phyloP scores from a whole-genome alignment of 176 grass and related monocot genomes.

The Aegilops sharonensis region DNA sequence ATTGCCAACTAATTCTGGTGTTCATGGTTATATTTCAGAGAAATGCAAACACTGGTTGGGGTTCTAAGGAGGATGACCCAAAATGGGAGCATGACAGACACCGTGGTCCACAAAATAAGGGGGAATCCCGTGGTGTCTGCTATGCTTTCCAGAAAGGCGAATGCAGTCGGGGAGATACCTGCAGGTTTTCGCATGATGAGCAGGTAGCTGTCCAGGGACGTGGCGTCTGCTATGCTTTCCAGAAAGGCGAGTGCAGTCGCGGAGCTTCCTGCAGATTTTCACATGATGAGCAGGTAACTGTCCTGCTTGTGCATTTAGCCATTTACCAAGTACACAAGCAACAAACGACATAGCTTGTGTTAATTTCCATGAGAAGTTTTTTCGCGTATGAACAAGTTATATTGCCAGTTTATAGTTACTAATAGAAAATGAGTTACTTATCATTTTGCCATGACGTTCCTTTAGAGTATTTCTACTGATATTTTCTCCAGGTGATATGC shows the following conservation, averaged over 20 bases:
- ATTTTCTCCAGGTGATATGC: too few relatives aligned
- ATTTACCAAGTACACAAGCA: too few relatives aligned
- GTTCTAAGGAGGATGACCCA: conserved; percentile 69
- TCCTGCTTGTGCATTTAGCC: neutral
- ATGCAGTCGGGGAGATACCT: conserved; percentile 78
- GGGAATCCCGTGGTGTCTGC: conserved; percentile 65
- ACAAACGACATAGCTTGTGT: too few relatives aligned
- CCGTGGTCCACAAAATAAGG: conserved; percentile 43
- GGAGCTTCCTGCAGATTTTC: conserved; percentile 92
- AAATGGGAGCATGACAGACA: conserved; percentile 68
- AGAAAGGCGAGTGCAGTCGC: conserved; percentile 88
- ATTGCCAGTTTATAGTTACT: too few relatives aligned
- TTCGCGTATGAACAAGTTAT: too few relatives aligned
- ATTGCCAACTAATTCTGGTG: conserved; percentile 3
- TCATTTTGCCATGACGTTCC: too few relatives aligned
- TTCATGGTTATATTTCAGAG: conserved; percentile 34
- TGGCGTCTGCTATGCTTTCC: conserved; percentile 91
- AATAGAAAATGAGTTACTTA: too few relatives aligned
- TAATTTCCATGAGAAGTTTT: too few relatives aligned
- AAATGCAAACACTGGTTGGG: conserved; percentile 78
- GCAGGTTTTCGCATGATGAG: conserved; percentile 94
- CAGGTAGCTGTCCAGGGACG: conserved; percentile 57
- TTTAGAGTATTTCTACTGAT: too few relatives aligned
- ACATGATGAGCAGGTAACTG: conserved; percentile 75
- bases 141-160: conserved; percentile 96